phyloP scores from a whole-genome alignment of 2,329 filamentous ascomycete species.

The Leptoxyphium fumago region DNA sequence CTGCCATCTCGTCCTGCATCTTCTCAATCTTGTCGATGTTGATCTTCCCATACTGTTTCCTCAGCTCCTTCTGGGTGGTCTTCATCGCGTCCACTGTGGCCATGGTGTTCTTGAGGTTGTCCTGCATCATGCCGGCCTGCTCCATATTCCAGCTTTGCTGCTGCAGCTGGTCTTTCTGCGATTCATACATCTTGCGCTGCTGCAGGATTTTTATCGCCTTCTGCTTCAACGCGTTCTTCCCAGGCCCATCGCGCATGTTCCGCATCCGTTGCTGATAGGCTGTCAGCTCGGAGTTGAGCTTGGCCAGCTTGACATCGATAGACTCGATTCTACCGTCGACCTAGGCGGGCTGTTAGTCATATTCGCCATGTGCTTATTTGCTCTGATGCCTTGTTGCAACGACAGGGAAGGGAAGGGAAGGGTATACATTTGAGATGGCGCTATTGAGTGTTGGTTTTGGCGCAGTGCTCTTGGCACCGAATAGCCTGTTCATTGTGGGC shows the following conservation, averaged over 20 bases:
- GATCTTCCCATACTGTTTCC: conserved; percentile 91
- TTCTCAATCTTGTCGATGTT: conserved; percentile 95
- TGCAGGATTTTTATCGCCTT: conserved; percentile 91
- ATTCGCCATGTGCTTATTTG: background rate
- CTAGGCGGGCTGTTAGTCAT: conserved; percentile 24
- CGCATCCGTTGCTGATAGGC: conserved; percentile 76
- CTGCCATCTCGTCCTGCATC: conserved; percentile 98
- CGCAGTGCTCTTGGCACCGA: conserved; percentile 71
- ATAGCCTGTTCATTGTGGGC: conserved; percentile 77
- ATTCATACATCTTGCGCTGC: conserved; percentile 86
- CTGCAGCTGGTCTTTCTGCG: conserved; percentile 84
- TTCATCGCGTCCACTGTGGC: conserved; percentile 96
- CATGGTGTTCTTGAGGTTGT: conserved; percentile 97
- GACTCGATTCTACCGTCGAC: conserved; percentile 68
- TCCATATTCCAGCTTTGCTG: conserved; percentile 98
- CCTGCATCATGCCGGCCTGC: conserved; percentile 94
- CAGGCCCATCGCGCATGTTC: conserved; percentile 91
- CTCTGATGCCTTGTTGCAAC: background rate
- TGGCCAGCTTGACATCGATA: conserved; percentile 88
- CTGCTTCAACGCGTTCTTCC: conserved; percentile 81
- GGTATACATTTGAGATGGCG: conserved; percentile 62
- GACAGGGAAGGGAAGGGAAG: conserved; percentile 1
- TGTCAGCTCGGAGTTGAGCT: conserved; percentile 77
- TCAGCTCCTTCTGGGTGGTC: conserved; percentile 83
- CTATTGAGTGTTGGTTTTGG: conserved; percentile 79